These are phyloP conservation scores for Penicillium sp. DNA, from an alignment of 2,329 filamentous ascomycete genomes.

Conservation along the genomic window DNA sequence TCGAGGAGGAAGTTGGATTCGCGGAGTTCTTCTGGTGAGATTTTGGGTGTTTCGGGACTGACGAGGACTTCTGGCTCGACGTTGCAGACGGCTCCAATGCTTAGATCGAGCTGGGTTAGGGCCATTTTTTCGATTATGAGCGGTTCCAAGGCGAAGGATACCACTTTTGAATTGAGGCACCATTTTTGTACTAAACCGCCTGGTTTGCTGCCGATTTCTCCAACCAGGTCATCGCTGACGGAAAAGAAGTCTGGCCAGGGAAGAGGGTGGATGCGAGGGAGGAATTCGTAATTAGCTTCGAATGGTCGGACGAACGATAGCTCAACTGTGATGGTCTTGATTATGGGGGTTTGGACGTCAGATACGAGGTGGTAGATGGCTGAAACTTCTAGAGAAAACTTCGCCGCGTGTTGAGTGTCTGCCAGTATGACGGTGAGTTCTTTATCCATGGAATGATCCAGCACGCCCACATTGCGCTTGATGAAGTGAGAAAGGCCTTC, in stretches of 20 bases:
- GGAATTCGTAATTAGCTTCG: constrained; percentile 87
- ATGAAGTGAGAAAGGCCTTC: constrained; percentile 36
- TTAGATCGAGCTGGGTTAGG: constrained; percentile 64
- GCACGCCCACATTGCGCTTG: constrained; percentile 39
- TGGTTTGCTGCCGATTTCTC: constrained; percentile 36
- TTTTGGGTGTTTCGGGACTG: constrained; percentile 40
- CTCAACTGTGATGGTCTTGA: constrained; percentile 70
- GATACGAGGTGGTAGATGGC: constrained; percentile 78
- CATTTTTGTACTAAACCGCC: constrained; percentile 79
- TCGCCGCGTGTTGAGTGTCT: constrained; percentile 55
- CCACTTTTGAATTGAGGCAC: constrained; percentile 71
- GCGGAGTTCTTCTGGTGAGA: constrained; percentile 70
- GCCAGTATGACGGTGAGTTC: constrained; percentile 53
- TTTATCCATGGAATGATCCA: constrained; percentile 37
- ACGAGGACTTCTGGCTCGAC: constrained; percentile 40
- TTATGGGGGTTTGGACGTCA: constrained; percentile 79
- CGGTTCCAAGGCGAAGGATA: constrained; percentile 73
- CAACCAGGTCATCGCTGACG: constrained; percentile 50
- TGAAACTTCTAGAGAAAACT: constrained; percentile 72
- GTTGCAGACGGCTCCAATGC: constrained; percentile 66
- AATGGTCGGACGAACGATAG: constrained; percentile 81
- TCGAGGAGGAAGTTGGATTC: constrained; percentile 75
- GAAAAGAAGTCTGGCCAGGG: constrained; percentile 89
- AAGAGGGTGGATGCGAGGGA: constrained; percentile 75
- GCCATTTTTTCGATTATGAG: constrained; percentile 67